These are phyloP conservation scores for Aspergillus intermedius DNA, from an alignment of 2,329 filamentous ascomycete species.

Conservation along the genomic window DNA sequence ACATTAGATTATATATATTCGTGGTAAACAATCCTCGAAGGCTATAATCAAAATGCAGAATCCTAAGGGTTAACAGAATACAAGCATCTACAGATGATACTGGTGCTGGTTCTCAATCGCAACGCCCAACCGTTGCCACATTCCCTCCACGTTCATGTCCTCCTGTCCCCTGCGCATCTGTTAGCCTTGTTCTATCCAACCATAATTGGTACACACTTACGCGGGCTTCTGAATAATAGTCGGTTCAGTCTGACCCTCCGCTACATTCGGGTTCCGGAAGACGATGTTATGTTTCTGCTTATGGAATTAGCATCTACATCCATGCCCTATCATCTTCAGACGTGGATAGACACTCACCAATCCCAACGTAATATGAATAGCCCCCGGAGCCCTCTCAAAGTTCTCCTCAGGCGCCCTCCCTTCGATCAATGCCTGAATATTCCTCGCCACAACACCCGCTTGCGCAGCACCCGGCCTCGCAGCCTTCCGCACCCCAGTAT, in stretches of 20 bases:
- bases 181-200: slow-evolving; percentile 8
- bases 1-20: neutral
- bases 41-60: neutral
- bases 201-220: slow-evolving; percentile 15
- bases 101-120: slow-evolving; percentile 21
- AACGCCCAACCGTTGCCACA: slow-evolving; percentile 30
- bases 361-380: slow-evolving; percentile 29
- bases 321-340: neutral
- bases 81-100: slow-evolving; percentile 25
- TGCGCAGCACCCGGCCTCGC: slow-evolving; percentile 27
- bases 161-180: slow-evolving; percentile 22
- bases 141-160: slow-evolving; percentile 32
- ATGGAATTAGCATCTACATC: slow-evolving; percentile 2
- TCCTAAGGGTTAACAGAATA: neutral
- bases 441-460: slow-evolving; percentile 27
- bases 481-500: slow-evolving; percentile 31
- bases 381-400: slow-evolving; percentile 23
- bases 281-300: slow-evolving; percentile 31
- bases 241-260: slow-evolving; percentile 29
- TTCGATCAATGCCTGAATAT: slow-evolving; percentile 28
- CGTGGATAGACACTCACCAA: slow-evolving; percentile 19
- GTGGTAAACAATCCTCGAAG: neutral
- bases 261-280: slow-evolving; percentile 31
- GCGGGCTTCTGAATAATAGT: slow-evolving; percentile 25
- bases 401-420: slow-evolving; percentile 17